phyloP scores from a whole-genome alignment of 1,139 yeast genomes.

The Lodderomyces pseudojiufengensis region DNA sequence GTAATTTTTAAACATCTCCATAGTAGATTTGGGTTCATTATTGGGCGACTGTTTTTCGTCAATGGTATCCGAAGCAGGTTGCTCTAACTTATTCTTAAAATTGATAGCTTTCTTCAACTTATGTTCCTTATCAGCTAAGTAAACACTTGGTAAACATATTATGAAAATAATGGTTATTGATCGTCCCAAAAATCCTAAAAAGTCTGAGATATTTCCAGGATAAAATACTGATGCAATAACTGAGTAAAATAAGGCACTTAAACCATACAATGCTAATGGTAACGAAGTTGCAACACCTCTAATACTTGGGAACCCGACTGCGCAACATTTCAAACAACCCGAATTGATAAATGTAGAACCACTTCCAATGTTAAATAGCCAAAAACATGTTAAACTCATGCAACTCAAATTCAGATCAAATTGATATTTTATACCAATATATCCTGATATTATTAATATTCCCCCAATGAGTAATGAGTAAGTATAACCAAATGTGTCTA shows the following conservation, averaged over 20 bases:
- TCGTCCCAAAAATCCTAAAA: conserved; percentile 44
- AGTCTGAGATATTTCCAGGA: conserved; percentile 49
- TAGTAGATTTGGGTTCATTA: background rate
- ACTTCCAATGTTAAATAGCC: conserved; percentile 44
- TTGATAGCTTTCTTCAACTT: conserved; percentile 11
- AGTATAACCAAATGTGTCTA: conserved; percentile 53
- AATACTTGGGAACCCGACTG: conserved; percentile 51
- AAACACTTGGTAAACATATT: conserved; percentile 47
- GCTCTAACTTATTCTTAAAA: conserved; percentile 2
- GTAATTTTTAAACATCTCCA: conserved; percentile 25
- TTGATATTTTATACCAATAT: conserved; percentile 45
- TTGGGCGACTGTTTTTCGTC: background rate
- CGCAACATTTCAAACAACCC: conserved; percentile 56
- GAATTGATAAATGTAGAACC: conserved; percentile 55
- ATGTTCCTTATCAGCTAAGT: conserved; percentile 41
- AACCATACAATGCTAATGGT: conserved; percentile 57
- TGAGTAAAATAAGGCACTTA: conserved; percentile 57
- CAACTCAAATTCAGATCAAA: conserved; percentile 30
- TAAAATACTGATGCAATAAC: conserved; percentile 44
- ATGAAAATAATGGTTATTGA: conserved; percentile 36
- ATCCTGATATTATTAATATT: conserved; percentile 38
- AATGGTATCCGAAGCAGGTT: background rate
- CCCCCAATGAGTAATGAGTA: conserved; percentile 45
- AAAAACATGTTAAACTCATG: conserved; percentile 31
- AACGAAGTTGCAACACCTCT: conserved; percentile 60